These are phyloP conservation scores for Cryptococcus wingfieldii DNA, from an alignment of 1,284 basidiomycete species.

Conservation along the genomic window DNA sequence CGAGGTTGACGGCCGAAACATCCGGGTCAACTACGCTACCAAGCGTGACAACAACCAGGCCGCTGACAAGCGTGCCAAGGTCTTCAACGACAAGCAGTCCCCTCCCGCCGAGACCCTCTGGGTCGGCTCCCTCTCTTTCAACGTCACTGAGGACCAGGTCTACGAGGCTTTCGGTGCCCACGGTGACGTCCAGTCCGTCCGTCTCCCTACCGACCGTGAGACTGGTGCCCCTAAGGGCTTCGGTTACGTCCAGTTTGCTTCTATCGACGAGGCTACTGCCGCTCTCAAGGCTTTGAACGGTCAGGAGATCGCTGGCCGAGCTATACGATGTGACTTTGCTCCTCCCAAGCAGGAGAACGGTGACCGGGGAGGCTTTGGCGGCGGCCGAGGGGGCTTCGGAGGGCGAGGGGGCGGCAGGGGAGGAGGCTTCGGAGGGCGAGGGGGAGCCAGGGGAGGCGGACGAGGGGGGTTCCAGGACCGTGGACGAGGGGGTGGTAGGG, in stretches of 20 bases:
- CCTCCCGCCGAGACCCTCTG: constrained; percentile 76
- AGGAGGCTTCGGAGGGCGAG: constrained; percentile 29
- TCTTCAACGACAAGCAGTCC: constrained; percentile 68
- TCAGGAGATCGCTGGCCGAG: constrained; percentile 75
- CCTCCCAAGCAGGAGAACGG: constrained; percentile 69
- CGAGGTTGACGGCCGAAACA: constrained; percentile 85
- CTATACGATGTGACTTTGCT: constrained; percentile 82
- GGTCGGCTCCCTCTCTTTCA: constrained; percentile 85
- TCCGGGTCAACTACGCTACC: constrained; percentile 79
- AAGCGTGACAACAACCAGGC: constrained; percentile 49
- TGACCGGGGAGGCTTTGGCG: constrained; percentile 51
- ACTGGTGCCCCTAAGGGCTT: constrained; percentile 90
- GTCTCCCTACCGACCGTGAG: constrained; percentile 90
- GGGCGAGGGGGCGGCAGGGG: constrained; percentile 47
- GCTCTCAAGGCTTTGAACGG: constrained; percentile 69
- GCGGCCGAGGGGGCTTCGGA: constrained; percentile 49
- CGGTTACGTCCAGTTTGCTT: constrained; percentile 91
- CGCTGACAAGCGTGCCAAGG: constrained; percentile 72
- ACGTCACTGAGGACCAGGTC: constrained; percentile 73
- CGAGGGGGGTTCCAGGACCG: constrained; percentile 47
- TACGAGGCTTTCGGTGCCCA: constrained; percentile 91
- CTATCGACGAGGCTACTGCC: constrained; percentile 73
- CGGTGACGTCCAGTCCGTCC: constrained; percentile 82
- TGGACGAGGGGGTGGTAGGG: constrained; percentile 35
- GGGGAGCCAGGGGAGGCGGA: constrained; percentile 21